phyloP scores from a whole-genome alignment of 768 basidiomycete species.

The Gloeopeniophorella convolvens region DNA sequence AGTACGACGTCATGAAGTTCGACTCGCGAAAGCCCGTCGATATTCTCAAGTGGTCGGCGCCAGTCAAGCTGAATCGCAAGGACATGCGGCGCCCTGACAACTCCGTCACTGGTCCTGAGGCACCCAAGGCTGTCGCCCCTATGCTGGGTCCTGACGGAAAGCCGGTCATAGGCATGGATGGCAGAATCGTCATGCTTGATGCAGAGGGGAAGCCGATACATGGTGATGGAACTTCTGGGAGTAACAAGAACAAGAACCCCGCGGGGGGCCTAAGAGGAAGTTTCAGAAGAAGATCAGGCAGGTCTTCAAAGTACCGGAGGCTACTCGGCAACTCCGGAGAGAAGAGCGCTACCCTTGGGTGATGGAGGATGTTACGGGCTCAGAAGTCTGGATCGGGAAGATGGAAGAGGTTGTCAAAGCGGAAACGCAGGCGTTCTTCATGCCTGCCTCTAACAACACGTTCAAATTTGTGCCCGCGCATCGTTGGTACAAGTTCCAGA shows the following conservation, averaged over 20 bases:
- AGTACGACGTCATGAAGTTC: constrained; percentile 91
- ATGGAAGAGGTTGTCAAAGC: constrained; percentile 71
- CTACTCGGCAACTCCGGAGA: constrained; percentile 65
- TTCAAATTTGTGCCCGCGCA: constrained; percentile 87
- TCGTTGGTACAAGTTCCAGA: constrained; percentile 91
- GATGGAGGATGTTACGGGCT: constrained; percentile 68
- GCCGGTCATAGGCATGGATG: constrained; percentile 71
- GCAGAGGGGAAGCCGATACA: constrained; percentile 69
- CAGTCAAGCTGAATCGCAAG: constrained; percentile 85
- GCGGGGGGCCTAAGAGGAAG: constrained; percentile 52
- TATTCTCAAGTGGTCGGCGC: constrained; percentile 58
- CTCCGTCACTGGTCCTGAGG: constrained; percentile 28
- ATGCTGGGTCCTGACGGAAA: constrained; percentile 84
- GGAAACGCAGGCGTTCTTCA: constrained; percentile 74
- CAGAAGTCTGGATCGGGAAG: constrained; percentile 75
- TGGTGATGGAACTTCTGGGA: constrained; percentile 30
- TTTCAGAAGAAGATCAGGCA: constrained; percentile 79
- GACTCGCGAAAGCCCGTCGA: constrained; percentile 69
- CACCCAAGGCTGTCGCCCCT: constrained; percentile 50
- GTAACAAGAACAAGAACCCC: constrained; percentile 35
- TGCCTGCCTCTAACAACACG: constrained; percentile 72
- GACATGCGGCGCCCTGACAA: constrained; percentile 52
- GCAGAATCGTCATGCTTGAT: constrained; percentile 76
- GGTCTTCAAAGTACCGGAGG: constrained; percentile 78
- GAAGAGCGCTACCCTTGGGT: constrained; percentile 93